Percentiles rank a stretch among this genome's conserved stretches.
Conservation (phyloP, 129 eudicot species). For the Scalesia atractyloides region DNA sequence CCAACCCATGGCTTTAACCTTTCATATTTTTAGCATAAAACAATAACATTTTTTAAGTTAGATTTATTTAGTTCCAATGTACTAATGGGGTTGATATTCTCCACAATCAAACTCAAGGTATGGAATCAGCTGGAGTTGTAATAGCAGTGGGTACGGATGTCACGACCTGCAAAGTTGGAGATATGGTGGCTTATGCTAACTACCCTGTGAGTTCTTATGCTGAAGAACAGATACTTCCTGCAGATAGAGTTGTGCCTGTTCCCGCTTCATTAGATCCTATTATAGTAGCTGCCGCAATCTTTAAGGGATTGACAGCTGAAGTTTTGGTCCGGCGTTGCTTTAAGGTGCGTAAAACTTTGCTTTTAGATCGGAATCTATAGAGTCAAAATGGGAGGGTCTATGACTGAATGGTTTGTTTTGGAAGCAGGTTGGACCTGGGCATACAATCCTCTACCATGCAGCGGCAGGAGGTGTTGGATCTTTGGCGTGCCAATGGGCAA, state of each 20-base stretch:
- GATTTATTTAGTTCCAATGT: too few species aligned
- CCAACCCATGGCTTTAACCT: too few species aligned
- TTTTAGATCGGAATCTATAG: background rate
- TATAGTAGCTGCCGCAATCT: constrained; percentile 47
- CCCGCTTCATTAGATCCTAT: constrained; percentile 53
- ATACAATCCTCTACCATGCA: too few species aligned
- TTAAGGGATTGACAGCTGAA: constrained; percentile 60
- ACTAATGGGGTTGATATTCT: too few species aligned
- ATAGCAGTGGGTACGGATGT: constrained; percentile 55
- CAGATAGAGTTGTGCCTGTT: constrained; percentile 66
- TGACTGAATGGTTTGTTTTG: background rate
- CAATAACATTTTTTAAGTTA: too few species aligned
- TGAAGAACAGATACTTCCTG: constrained; percentile 88
- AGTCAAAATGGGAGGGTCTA: too few species aligned
- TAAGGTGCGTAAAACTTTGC: constrained; percentile 22
- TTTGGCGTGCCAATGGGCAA: too few species aligned
- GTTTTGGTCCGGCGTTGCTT: constrained; percentile 45
- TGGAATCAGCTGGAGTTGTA: constrained; percentile 61
- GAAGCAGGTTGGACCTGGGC: constrained; percentile 46
- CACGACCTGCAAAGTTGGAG: constrained; percentile 57
- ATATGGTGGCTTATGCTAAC: constrained; percentile 78
- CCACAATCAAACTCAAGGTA: background rate
- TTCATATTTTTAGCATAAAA: too few species aligned
- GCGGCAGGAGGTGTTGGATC: too few species aligned
- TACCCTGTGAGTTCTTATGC: constrained; percentile 80